Evolutionary conservation across 208 protist genomes (phyloP).

Genomic region (Herpetomonas samuelpessoai): DNA sequence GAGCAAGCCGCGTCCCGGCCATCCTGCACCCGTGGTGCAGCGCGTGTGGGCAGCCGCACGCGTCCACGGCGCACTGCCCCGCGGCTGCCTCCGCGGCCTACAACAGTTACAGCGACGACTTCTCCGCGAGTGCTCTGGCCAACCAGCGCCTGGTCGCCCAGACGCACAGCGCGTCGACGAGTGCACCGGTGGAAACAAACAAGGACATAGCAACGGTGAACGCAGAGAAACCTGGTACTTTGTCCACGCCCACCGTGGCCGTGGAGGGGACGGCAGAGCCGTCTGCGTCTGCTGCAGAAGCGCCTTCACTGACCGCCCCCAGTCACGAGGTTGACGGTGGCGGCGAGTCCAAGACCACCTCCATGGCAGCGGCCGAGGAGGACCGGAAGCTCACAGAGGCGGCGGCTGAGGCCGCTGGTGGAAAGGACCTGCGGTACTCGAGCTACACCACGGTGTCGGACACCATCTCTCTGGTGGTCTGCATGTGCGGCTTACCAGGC

Average conservation of each 20-base stretch:
- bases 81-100: neutral
- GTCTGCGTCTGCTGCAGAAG: no score
- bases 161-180: constrained; percentile 6
- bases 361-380: constrained; percentile 2
- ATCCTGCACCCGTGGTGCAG: constrained; percentile 2
- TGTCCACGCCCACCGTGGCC: neutral
- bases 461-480: constrained; percentile 80
- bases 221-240: neutral
- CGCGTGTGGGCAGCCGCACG: neutral
- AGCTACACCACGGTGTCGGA: constrained; percentile 80
- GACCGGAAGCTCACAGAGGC: constrained; percentile 18
- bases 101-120: neutral
- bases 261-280: no score
- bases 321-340: no score
- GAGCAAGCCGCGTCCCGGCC: neutral
- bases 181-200: constrained; percentile 4
- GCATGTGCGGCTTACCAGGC: constrained; percentile 87
- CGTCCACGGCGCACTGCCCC: neutral
- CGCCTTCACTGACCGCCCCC: no score
- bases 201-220: neutral
- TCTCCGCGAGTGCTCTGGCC: neutral
- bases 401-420: constrained; percentile 9
- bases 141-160: neutral
- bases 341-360: no score
- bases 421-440: constrained; percentile 36